Evolutionary conservation across 805 yeast genomes (phyloP), one percentile per base, ranked within the genome.

Genomic region (Debaryomyces maramus): DNA sequence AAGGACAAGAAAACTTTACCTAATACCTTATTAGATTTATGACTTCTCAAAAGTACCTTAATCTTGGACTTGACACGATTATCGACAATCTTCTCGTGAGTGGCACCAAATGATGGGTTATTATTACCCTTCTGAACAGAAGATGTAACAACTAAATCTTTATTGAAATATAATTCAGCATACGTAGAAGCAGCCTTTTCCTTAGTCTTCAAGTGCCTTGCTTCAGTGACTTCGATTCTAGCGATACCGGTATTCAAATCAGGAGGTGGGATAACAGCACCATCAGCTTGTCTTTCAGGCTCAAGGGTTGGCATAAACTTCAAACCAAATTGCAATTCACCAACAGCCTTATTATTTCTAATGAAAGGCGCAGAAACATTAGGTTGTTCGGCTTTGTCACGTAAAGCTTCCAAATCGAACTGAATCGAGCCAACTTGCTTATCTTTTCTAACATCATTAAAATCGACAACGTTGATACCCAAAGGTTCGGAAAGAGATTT

Each of bases 161-260:
- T 80, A 53, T 84, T 78, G 54, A 88, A 60, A 53, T 73, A 78
- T 34, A 91, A 51, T 55, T 90, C 96, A 26, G 83, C 88, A 60
- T 72, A 86, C 1, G 89, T 70, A 4, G 86, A 65, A 6, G 76
- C 67, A 41, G 63, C 55, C 18, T 78, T 80, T 20, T 75, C 78
- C 18, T 50, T 44, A 21, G 44, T 32, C 41, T 58, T 64, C 59
- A 72, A 70, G 41, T 72, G 78, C 65, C 88, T 79, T 18, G 85
- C 83, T 50, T 80, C 85, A 21, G 69, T 56, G 34, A 87, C 63
- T 44, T 81, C 84, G 50, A 91, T 66, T 53, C 81, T 75, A 15
- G 84, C 80, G 52, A 95, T 82, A 74, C 99, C 99, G 11, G 97
- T 88, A 65, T 91, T 91, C 59, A 88, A 78, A 49, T 88, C 97